Base-by-base conservation (phyloP, 2,329 filamentous ascomycete genomes). In the Leptographium radiaticola region DNA sequence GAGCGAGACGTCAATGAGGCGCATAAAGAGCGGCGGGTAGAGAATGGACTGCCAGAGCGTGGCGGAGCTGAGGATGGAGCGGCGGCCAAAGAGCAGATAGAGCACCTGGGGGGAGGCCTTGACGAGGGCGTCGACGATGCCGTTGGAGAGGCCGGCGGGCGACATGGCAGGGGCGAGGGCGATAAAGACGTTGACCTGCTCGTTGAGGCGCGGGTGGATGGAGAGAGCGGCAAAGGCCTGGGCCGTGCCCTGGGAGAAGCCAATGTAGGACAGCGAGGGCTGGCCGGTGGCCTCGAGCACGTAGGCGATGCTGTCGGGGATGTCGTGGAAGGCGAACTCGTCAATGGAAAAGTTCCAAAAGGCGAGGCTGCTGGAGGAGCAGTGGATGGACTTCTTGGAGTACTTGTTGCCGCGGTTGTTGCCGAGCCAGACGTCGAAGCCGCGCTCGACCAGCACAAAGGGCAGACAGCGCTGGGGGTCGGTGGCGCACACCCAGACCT, bases 281-380 rank as follows among this genome's bases (percentile, higher is more conserved):
- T 94, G 88, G 52, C 77, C 76, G 0, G 93, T 97, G 0, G 87
- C 87, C 43, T 84, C 81, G 25, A 98, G 77, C 56, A 98, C 87
- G 65, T 98, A 97, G 53, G 83, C 77, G 63, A 98, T 97, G 59
- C 84, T 91, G 68, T 98, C 86, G 1, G 93, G 93, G 56, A 98
- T 96, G 67, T 98, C 93, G 66, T 97, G 83, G 63, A 98, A 95
- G 49, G 93, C 93, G 65, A 98, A 98, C 65, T 98, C 87, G 66
- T 98, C 93, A 65, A 98, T 97, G 51, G 89, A 95, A 66, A 98
- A 98, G 67, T 96, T 85, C 93, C 93, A 98, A 67, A 98, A 98
- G 15, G 80, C 75, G 40, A 77, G 72, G 2, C 86, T 84, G 0
- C 81, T 84, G 0, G 93, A 90, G 0, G 88, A 84, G 58, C 75